A percentile compares a stretch with the other conserved stretches of the same genome.
phyloP scores from a whole-genome alignment of 2,329 filamentous ascomycete genomes.

The Penicillium verrucosum region DNA sequence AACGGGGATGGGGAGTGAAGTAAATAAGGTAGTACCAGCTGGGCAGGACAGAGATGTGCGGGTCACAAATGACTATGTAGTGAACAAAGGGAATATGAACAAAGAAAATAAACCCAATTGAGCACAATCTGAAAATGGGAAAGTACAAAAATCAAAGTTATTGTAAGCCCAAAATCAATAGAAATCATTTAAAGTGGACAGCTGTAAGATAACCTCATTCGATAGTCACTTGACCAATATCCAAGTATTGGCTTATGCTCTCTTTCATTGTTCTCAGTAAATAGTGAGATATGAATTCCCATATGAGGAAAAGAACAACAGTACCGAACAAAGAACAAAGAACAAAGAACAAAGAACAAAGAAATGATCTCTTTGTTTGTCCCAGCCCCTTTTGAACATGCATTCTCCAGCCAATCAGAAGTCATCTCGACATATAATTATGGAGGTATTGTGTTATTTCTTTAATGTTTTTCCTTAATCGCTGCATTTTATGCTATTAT shows the following conservation, averaged over 20 bases:
- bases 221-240: not conserved
- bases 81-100: not conserved
- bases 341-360: too few species aligned
- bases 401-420: not conserved
- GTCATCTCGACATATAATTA: too few species aligned
- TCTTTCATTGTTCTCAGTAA: not conserved
- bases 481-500: not conserved
- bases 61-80: too few species aligned
- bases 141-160: not conserved
- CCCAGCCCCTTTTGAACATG: not conserved
- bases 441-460: not conserved
- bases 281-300: not conserved
- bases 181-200: not conserved
- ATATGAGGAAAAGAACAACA: not conserved
- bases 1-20: not conserved
- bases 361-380: not conserved
- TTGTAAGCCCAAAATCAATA: not conserved
- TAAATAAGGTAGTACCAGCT: not conserved
- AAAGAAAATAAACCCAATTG: not conserved
- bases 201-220: too few species aligned
- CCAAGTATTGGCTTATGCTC: not conserved
- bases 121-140: not conserved
- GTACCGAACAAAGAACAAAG: not conserved
- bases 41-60: not conserved
- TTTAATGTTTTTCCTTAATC: not conserved